A percentile compares a stretch with the other conserved stretches of the same genome.
Conservation (phyloP, 1,284 basidiomycete species). For the Ganoderma resinaceum region DNA sequence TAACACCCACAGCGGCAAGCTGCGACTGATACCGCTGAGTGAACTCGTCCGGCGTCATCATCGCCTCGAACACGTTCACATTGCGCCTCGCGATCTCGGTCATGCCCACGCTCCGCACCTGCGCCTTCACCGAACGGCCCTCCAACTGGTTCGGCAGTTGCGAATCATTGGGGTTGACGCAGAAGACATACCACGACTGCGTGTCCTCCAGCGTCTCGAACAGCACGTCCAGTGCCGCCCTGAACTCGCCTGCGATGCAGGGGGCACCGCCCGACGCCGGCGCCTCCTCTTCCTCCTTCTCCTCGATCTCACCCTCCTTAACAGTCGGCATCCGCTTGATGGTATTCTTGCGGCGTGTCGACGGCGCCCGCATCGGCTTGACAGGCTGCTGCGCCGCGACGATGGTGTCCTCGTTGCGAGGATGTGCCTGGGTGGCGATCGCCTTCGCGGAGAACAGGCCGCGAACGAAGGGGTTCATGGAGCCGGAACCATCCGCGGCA, state of each 20-base stretch:
- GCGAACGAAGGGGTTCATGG: slow-evolving; percentile 90
- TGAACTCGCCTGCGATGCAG: slow-evolving; percentile 91
- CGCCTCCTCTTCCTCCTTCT: slow-evolving; percentile 55
- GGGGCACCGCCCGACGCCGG: slow-evolving; percentile 51
- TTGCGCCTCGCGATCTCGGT: slow-evolving; percentile 80
- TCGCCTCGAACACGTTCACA: slow-evolving; percentile 79
- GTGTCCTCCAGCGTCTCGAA: slow-evolving; percentile 92
- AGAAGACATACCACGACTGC: slow-evolving; percentile 93
- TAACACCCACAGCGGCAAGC: slow-evolving; percentile 53
- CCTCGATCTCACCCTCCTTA: slow-evolving; percentile 62
- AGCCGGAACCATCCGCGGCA: slow-evolving; percentile 71
- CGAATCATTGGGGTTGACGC: slow-evolving; percentile 93
- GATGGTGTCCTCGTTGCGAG: slow-evolving; percentile 92
- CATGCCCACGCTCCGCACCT: slow-evolving; percentile 85
- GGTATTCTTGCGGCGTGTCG: slow-evolving; percentile 81
- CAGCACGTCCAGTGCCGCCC: slow-evolving; percentile 81
- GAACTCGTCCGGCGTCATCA: slow-evolving; percentile 90
- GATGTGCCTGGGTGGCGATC: slow-evolving; percentile 90
- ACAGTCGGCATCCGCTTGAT: slow-evolving; percentile 68
- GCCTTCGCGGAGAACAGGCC: slow-evolving; percentile 89
- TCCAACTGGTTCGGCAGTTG: slow-evolving; percentile 95
- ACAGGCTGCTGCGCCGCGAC: slow-evolving; percentile 93
- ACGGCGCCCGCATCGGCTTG: slow-evolving; percentile 92
- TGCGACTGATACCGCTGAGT: slow-evolving; percentile 81
- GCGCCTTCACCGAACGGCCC: slow-evolving; percentile 90